These are phyloP conservation scores for Abelmoschus esculentus DNA, from an alignment of 345 rosid genomes.

Conservation along the genomic window DNA sequence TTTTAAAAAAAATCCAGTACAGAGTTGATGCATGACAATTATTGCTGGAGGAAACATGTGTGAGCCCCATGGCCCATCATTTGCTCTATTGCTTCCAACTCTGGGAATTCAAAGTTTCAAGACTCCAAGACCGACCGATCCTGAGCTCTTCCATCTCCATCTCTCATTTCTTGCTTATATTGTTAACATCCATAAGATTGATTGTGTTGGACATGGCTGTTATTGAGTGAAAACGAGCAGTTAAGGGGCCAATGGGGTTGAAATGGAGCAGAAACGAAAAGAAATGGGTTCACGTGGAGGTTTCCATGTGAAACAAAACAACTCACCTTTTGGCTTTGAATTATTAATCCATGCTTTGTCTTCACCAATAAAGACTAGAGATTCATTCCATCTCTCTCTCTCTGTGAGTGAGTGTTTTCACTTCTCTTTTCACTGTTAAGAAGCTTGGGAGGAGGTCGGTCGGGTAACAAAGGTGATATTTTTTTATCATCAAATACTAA, in stretches of 20 bases:
- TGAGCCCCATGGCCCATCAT: constrained; percentile 4
- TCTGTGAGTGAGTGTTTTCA: background rate
- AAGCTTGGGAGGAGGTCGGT: background rate
- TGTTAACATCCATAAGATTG: background rate
- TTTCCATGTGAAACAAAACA: constrained; percentile 7
- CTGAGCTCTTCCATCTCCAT: background rate
- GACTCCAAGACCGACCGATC: background rate
- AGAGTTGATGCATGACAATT: constrained; percentile 8
- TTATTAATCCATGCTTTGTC: constrained; percentile 14
- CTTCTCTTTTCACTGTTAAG: background rate
- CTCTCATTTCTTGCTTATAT: background rate
- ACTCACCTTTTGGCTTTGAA: background rate
- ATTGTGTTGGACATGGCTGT: background rate
- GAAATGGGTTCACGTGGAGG: constrained; percentile 9
- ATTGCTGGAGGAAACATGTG: constrained; percentile 21
- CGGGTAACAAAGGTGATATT: background rate
- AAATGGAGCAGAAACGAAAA: background rate
- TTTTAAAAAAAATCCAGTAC: background rate
- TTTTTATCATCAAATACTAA: background rate
- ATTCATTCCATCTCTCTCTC: background rate
- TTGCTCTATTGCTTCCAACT: background rate
- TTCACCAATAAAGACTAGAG: background rate
- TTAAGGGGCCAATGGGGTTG: background rate
- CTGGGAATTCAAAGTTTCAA: background rate
- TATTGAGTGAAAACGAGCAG: background rate